Evolutionary conservation across 176 grass and related monocot genomes (phyloP).

Genomic region (Oryza glumipatula): DNA sequence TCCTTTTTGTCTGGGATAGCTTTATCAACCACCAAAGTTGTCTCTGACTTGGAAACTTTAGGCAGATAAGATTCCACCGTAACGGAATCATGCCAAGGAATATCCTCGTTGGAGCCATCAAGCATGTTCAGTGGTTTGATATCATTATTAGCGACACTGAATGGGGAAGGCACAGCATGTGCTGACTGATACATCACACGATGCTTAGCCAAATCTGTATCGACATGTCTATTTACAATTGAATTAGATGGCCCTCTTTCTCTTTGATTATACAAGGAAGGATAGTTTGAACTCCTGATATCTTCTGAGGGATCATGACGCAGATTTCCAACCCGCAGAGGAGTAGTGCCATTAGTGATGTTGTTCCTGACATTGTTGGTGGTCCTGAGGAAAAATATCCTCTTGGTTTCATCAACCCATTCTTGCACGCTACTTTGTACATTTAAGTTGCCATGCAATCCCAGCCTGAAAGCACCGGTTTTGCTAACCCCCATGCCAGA

Average conservation of each 20-base stretch:
- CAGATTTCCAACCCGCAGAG: constrained; percentile 24
- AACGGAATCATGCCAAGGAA: not conserved
- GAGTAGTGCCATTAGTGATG: constrained; percentile 23
- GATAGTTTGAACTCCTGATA: constrained; percentile 26
- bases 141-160: constrained; percentile 22
- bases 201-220: constrained; percentile 23
- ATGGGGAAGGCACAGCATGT: constrained; percentile 25
- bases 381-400: constrained; percentile 31
- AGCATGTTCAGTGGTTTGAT: constrained; percentile 3
- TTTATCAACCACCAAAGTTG: constrained; percentile 25
- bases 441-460: constrained; percentile 36
- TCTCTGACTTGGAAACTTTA: constrained; percentile 22
- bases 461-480: constrained; percentile 4
- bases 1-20: constrained; percentile 14
- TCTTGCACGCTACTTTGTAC: constrained; percentile 29
- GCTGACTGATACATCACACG: constrained; percentile 25
- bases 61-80: not conserved
- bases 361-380: constrained; percentile 29
- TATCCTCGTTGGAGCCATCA: constrained; percentile 29
- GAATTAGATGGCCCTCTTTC: constrained; percentile 29
- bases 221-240: constrained; percentile 33
- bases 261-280: constrained; percentile 27
- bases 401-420: constrained; percentile 37
- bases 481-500: constrained; percentile 36
- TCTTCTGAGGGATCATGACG: constrained; percentile 16